A percentile compares a stretch with the other conserved stretches of the same genome.
Conservation (phyloP, 495 filamentous ascomycete genomes). For the Bryoglossum gracile region DNA sequence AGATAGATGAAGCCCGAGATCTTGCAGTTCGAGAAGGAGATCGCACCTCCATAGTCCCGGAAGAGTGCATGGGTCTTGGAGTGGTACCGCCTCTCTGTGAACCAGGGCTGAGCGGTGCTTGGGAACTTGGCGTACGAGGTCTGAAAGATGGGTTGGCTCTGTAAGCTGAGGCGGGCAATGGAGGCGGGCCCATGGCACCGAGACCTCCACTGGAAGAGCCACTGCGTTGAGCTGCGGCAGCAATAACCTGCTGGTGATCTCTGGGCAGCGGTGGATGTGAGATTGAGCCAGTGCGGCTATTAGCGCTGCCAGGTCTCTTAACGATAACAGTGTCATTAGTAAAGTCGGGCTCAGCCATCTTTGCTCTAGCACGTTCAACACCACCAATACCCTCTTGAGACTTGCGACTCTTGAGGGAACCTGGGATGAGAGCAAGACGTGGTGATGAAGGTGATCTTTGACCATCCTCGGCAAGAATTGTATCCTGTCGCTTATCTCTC, state of each 20-base stretch:
- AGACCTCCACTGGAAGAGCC: conserved; percentile 34
- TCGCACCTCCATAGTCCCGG: conserved; percentile 33
- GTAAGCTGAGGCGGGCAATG: conserved; percentile 74
- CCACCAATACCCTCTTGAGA: conserved; percentile 36
- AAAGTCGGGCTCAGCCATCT: conserved; percentile 16
- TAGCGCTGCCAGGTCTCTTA: conserved; percentile 21
- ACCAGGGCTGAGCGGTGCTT: conserved; percentile 31
- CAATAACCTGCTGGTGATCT: conserved; percentile 78
- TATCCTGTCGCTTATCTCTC: conserved; percentile 31
- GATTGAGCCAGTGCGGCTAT: conserved; percentile 19
- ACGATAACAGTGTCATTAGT: conserved; percentile 12
- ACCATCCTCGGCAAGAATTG: conserved; percentile 30
- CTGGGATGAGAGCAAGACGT: conserved; percentile 24
- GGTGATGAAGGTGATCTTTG: conserved; percentile 30
- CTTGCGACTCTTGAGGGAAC: conserved; percentile 23
- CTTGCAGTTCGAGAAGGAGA: conserved; percentile 28
- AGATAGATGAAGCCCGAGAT: conserved; percentile 66
- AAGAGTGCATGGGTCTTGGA: conserved; percentile 35
- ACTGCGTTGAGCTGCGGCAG: conserved; percentile 60
- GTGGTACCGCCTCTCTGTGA: conserved; percentile 38
- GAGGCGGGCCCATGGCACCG: conserved; percentile 75
- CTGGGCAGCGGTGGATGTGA: conserved; percentile 67
- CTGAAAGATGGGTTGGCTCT: conserved; percentile 41
- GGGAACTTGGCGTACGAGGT: conserved; percentile 61
- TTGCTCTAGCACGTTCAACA: conserved; percentile 21